Conservation (phyloP, 2,329 filamentous ascomycete species). For the Cladophialophora yegresii region DNA sequence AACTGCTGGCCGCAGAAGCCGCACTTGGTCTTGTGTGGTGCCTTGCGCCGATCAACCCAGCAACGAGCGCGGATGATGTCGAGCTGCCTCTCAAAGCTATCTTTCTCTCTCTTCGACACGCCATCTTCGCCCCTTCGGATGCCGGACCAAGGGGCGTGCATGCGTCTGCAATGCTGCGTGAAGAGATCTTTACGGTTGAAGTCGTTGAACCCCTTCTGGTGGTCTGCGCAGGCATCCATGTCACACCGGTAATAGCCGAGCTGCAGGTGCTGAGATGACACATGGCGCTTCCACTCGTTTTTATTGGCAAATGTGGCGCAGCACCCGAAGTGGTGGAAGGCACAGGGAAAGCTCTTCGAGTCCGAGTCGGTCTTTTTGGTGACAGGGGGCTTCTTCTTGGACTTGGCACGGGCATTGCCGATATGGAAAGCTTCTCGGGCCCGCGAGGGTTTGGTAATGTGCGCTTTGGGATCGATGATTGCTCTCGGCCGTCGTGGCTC, state of each 20-base stretch:
- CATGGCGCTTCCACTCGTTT: slow-evolving; percentile 95
- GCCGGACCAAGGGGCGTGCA: slow-evolving; percentile 58
- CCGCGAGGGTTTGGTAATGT: slow-evolving; percentile 23
- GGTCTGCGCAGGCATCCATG: slow-evolving; percentile 55
- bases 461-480: slow-evolving; percentile 11
- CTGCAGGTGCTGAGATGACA: slow-evolving; percentile 75
- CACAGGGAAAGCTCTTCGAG: slow-evolving; percentile 65
- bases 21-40: slow-evolving; percentile 65
- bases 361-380: slow-evolving; percentile 8
- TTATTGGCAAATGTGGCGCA: slow-evolving; percentile 71
- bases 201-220: slow-evolving; percentile 51
- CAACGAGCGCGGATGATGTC: slow-evolving; percentile 61
- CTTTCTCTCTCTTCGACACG: slow-evolving; percentile 41
- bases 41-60: slow-evolving; percentile 59
- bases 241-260: slow-evolving; percentile 75
- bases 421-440: background rate
- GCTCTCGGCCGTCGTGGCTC: slow-evolving; percentile 13
- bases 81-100: slow-evolving; percentile 56
- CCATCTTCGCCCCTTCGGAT: slow-evolving; percentile 49
- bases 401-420: slow-evolving; percentile 15
- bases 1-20: slow-evolving; percentile 55
- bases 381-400: slow-evolving; percentile 20
- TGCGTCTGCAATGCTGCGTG: slow-evolving; percentile 81
- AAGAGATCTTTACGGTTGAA: slow-evolving; percentile 95
- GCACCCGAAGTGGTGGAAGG: slow-evolving; percentile 78